Evolutionary conservation across 805 yeast genomes (phyloP).

Genomic region (Metschnikowia gelsemii): DNA sequence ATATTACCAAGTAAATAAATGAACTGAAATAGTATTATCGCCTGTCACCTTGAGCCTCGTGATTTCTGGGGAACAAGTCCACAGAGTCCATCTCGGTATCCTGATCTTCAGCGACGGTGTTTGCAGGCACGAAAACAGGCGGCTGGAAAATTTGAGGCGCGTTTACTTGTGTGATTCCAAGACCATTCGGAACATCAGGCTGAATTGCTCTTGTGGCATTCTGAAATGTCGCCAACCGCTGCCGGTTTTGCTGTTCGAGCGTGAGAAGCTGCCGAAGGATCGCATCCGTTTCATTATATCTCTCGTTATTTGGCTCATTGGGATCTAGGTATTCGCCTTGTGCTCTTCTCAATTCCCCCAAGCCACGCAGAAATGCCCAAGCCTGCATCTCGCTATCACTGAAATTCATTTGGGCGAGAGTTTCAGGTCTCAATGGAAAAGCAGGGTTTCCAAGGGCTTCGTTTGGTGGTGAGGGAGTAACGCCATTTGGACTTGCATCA

Average conservation of each 20-base stretch:
- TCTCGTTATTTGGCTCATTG: slow-evolving; percentile 3
- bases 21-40: slow-evolving; percentile 7
- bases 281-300: slow-evolving; percentile 17
- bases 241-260: slow-evolving; percentile 18
- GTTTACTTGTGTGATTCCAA: slow-evolving; percentile 25
- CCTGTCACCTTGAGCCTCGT: slow-evolving; percentile 5
- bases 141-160: slow-evolving; percentile 45
- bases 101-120: slow-evolving; percentile 25
- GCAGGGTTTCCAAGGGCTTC: slow-evolving; percentile 17
- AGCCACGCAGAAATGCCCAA: slow-evolving; percentile 30
- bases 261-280: slow-evolving; percentile 19
- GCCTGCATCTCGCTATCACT: slow-evolving; percentile 19
- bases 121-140: slow-evolving; percentile 35
- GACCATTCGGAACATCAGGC: slow-evolving; percentile 11
- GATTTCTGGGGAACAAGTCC: slow-evolving; percentile 24
- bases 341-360: slow-evolving; percentile 25
- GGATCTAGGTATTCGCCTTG: slow-evolving; percentile 5
- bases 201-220: slow-evolving; percentile 13
- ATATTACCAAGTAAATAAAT: slow-evolving; percentile 1
- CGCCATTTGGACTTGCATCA: slow-evolving; percentile 4
- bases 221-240: slow-evolving; percentile 15
- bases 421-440: slow-evolving; percentile 3
- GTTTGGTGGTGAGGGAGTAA: slow-evolving; percentile 13
- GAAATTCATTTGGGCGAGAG: neutral
- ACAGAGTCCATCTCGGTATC: slow-evolving; percentile 36